These are phyloP conservation scores for Eremothecium sinecaudum DNA, from an alignment of 1,139 yeast genomes.

Conservation along the genomic window DNA sequence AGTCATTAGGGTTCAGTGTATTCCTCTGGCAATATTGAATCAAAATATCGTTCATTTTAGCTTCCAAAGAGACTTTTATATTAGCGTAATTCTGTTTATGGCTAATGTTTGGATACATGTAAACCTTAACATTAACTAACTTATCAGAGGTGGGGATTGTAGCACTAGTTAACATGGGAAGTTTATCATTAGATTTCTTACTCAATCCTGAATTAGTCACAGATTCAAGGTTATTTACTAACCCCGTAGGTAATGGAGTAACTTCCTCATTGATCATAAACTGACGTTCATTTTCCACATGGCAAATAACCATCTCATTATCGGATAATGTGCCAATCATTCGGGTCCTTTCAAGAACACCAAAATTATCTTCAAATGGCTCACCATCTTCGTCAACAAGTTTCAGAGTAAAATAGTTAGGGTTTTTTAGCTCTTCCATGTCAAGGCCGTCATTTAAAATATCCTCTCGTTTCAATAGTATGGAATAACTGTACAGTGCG, in stretches of 20 bases:
- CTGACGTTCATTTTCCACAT: constrained; percentile 34
- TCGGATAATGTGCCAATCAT: constrained; percentile 51
- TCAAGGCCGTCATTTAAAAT: constrained; percentile 17
- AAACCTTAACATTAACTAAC: constrained; percentile 22
- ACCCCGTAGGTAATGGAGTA: constrained; percentile 48
- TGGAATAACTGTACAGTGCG: constrained; percentile 35
- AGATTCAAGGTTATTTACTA: not conserved
- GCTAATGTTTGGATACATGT: constrained; percentile 28
- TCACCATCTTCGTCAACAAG: constrained; percentile 75
- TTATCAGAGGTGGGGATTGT: not conserved
- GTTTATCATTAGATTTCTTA: constrained; percentile 1
- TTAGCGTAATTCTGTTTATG: constrained; percentile 22
- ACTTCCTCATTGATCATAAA: constrained; percentile 31
- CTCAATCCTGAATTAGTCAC: constrained; percentile 5
- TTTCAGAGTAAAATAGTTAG: constrained; percentile 60
- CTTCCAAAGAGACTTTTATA: constrained; percentile 29
- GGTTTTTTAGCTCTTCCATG: constrained; percentile 32
- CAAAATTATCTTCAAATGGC: constrained; percentile 64
- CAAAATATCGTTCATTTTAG: constrained; percentile 31
- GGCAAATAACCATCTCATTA: constrained; percentile 55
- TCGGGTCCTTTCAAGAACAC: constrained; percentile 51
- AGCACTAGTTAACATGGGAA: constrained; percentile 3
- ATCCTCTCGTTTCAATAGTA: constrained; percentile 18
- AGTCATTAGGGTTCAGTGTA: constrained; percentile 30
- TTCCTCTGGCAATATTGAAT: constrained; percentile 29